Evolutionary conservation across 1,139 yeast genomes (phyloP), one percentile per base, ranked within the genome.

Genomic region (Zygosaccharomyces sapae): DNA sequence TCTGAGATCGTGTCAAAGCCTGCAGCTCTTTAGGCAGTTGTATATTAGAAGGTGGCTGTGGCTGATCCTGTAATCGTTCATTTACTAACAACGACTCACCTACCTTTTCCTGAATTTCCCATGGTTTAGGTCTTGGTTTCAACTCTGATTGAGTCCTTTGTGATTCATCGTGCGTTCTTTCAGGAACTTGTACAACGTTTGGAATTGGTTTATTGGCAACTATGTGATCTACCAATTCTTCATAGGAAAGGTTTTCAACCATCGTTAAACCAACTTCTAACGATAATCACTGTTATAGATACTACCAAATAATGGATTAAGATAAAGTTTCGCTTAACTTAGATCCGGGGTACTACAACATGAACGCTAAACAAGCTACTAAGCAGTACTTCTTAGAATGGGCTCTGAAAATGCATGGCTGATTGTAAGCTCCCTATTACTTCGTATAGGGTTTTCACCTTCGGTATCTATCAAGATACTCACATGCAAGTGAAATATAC

Each of bases 381-480:
- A 33, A 33, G 20, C 10, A 12, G 24, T 27, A n/a, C 18, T 10
- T 27, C 24, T 9, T 4, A 30, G 19, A 8, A 30, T 41, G 40
- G n/a, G 30, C 8, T 24, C 40, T 5, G 18, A 31, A 19, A 10
- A 37, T 37, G 22, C n/a, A 12, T 12, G 25, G 31, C 31, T 37
- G 8, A 8, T 37, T 18, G 29, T 50, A 1, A 43, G 55, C 1
- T 62, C 83, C 1, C 58, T 73, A 1, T 45, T 75, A 1, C 66
- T 80, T 43, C 73, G 97, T 47, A 51, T 81, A 4, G 83, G 74
- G 1, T 85, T 92, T 81, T 89, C 56, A 56, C 72, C n/a, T 92
- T 80, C 70, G 98, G 98, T 0, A 67, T 86, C 1, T 90, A 86
- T 63, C 98, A 92, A 65, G 98, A 92, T 66, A 75, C 79, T 7